Base-by-base conservation (phyloP, 257 asterid species). In the Mitragyna speciosa region DNA sequence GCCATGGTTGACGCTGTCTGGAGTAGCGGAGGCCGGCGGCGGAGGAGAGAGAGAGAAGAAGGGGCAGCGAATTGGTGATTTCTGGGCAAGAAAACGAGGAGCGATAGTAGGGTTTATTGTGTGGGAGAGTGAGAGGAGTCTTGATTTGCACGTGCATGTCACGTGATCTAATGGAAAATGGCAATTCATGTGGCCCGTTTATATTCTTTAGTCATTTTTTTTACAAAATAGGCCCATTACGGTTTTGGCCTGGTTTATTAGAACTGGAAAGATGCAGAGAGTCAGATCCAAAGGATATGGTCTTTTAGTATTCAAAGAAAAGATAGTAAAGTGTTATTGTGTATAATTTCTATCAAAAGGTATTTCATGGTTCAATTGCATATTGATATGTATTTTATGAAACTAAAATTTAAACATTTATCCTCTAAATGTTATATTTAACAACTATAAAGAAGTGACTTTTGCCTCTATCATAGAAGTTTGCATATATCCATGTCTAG, bases 1-100 rank as follows among this genome's bases (percentile, higher is more conserved):
- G 84, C 88, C 92, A 87, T 89, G n/a, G 85, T 49, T 31, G 64
- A 36, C 26, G 48, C 41, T 56, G 43, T 7, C 17, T 24, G 49
- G 26, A 45, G 48, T 30, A 12, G 65, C 77, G 24, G 75, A 31
- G 77, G 76, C 80, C 74, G 1, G 83, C 86, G 81, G 86, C 84
- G 58, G 76, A 58, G 17, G 71, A 59, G 71, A 11, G 19, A 11
- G 19, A 75, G 41, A n/a, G 84, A 51, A 59, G n/a, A 58, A 52
- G 6, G 6, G 30, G 52, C 9, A 19, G 7, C 4, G 39, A 58
- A 43, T 0, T 28, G 28, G 79, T 51, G 16, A 63, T 79, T 15
- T 4, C 5, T 63, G 52, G 59, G 65, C 1, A 49, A 14, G 0
- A 24, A 72, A 17, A 49, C 5, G 70, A 56, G 39, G 31, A 9